phyloP scores from a whole-genome alignment of 2,329 filamentous ascomycete species.

The Pezicula neosporulosa region DNA sequence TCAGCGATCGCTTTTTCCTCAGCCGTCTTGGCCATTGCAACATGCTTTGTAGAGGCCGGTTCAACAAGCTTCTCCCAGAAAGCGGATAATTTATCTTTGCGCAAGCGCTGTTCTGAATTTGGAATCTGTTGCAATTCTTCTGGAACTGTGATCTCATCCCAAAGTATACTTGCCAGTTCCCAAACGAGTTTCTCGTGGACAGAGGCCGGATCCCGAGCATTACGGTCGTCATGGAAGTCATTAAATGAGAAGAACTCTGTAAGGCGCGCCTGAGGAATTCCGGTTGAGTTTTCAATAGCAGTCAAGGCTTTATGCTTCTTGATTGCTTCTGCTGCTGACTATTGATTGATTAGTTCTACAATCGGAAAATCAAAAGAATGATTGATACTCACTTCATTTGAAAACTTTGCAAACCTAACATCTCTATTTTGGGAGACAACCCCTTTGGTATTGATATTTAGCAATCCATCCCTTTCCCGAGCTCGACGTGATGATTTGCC shows the following conservation, averaged over 20 bases:
- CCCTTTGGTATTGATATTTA: slow-evolving; percentile 50
- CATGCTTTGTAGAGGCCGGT: slow-evolving; percentile 48
- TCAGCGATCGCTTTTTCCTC: slow-evolving; percentile 84
- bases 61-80: slow-evolving; percentile 67
- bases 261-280: slow-evolving; percentile 57
- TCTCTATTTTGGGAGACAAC: slow-evolving; percentile 63
- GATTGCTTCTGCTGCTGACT: slow-evolving; percentile 55
- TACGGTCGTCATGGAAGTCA: slow-evolving; percentile 40
- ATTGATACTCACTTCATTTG: slow-evolving; percentile 43
- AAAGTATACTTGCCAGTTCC: slow-evolving; percentile 83
- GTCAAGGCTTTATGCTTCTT: slow-evolving; percentile 52
- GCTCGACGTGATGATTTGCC: slow-evolving; percentile 22
- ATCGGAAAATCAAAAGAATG: not conserved
- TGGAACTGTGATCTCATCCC: slow-evolving; percentile 61
- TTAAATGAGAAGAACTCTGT: slow-evolving; percentile 43
- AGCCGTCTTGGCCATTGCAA: slow-evolving; percentile 55
- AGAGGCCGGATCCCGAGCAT: slow-evolving; percentile 38
- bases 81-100: slow-evolving; percentile 63
- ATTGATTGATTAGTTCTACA: slow-evolving; percentile 16
- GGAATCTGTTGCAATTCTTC: slow-evolving; percentile 34
- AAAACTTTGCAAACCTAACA: slow-evolving; percentile 61
- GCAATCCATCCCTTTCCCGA: slow-evolving; percentile 38
- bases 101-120: slow-evolving; percentile 34
- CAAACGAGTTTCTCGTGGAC: slow-evolving; percentile 74
- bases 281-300: slow-evolving; percentile 48